These are phyloP conservation scores for Loxodes magnus DNA, from an alignment of 73 alveolate species.

Conservation along the genomic window DNA sequence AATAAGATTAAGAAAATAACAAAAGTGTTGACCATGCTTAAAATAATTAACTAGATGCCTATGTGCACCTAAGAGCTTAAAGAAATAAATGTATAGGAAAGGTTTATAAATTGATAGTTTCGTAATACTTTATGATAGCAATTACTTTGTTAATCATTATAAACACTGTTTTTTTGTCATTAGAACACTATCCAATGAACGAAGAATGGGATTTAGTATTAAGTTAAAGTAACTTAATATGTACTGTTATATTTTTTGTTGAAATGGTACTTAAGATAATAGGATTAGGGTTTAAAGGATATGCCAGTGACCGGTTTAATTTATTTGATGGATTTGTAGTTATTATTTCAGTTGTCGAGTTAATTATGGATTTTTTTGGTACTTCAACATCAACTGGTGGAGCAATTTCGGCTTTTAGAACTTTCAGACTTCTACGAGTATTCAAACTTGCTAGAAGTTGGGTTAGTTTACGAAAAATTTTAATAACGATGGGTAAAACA, in stretches of 20 bases:
- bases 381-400: constrained; percentile 56
- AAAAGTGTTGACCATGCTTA: too few species aligned
- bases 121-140: not conserved
- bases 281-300: constrained; percentile 82
- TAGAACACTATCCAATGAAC: constrained; percentile 67
- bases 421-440: constrained; percentile 92
- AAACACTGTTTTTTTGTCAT: constrained; percentile 75
- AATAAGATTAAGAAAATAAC: too few species aligned
- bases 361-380: too few species aligned
- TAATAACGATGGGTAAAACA: constrained; percentile 67
- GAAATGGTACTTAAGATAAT: constrained; percentile 84
- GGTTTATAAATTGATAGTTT: constrained; percentile 14
- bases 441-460: constrained; percentile 85
- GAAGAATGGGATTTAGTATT: constrained; percentile 35
- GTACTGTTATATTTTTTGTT: constrained; percentile 72
- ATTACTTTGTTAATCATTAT: constrained; percentile 61
- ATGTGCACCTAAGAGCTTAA: too few species aligned
- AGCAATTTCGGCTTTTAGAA: constrained; percentile 65
- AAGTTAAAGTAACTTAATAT: constrained; percentile 49
- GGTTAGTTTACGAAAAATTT: constrained; percentile 73
- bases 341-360: constrained; percentile 67
- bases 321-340: constrained; percentile 86
- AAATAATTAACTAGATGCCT: too few species aligned
- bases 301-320: constrained; percentile 85
- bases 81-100: too few species aligned